phyloP scores from a whole-genome alignment of 139 green algal species.

The Chlamydomonas sp. region DNA sequence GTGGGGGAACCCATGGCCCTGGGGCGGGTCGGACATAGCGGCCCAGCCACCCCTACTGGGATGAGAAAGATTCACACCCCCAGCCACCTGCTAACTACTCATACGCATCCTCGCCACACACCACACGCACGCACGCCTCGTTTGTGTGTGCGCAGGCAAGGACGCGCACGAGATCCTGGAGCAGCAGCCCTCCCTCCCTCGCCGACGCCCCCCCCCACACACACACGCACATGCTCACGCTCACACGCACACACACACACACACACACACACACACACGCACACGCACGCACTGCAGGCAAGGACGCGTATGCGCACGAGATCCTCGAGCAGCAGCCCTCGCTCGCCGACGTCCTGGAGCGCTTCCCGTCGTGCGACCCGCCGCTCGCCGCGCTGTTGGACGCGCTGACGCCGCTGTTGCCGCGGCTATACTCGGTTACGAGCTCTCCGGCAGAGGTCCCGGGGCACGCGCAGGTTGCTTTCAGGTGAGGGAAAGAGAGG shows the following conservation, averaged over 20 bases:
- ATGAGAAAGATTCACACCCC: no score
- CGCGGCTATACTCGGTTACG: slow-evolving; percentile 85
- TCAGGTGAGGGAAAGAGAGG: not conserved
- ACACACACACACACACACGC: not conserved
- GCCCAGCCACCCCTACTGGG: no score
- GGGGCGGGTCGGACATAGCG: no score
- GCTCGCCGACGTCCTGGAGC: slow-evolving; percentile 73
- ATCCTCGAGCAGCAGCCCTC: slow-evolving; percentile 51
- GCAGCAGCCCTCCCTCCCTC: not conserved
- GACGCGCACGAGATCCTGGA: no score
- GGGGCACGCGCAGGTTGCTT: slow-evolving; percentile 11
- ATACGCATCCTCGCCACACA: no score
- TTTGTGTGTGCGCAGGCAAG: no score
- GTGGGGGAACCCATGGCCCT: no score
- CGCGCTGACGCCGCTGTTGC: slow-evolving; percentile 62
- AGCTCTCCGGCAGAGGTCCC: slow-evolving; percentile 12
- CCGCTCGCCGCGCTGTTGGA: slow-evolving; percentile 73
- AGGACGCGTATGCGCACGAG: slow-evolving; percentile 24
- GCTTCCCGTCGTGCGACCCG: slow-evolving; percentile 67
- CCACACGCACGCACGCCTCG: no score
- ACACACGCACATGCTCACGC: no score
- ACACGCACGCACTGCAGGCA: slow-evolving; percentile 2
- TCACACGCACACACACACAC: not conserved
- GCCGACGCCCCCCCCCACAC: no score
- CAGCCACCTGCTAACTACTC: no score